Base-by-base conservation (phyloP, 345 rosid genomes). In the Acer negundo region DNA sequence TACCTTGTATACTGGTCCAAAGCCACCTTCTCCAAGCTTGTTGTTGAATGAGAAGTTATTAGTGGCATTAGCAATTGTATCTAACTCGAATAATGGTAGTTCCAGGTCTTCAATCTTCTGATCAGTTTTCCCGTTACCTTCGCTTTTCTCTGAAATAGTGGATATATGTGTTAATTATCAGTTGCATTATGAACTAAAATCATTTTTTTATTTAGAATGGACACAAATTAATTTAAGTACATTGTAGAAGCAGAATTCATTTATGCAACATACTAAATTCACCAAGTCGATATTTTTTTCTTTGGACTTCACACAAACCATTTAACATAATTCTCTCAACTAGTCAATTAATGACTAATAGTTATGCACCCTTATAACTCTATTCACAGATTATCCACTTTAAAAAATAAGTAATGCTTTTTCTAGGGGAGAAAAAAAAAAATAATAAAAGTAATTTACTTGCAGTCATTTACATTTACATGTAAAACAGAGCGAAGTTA, bases 21-120 rank as follows among this genome's bases (percentile, higher is more conserved):
- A 85, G 8, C 88, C 86, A 3, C 88, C 88, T 67, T 81, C 75
- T 20, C 88, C 86, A 2, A 83, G 75, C 74, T 78, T 85, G 49
- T 80, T 85, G 46, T 77, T 75, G 3, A 76, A 51, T 12, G 78
- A 73, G 62, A 85, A 85, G 78, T 75, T 66, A 62, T 76, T 12
- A 1, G 86, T 82, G 24, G 84, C 81, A 6, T 42, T 23, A 38
- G 79, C 71, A 49, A 83, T 75, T 26, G 73, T 81, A 24, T 22
- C 62, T 59, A 83, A 78, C 56, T 83, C 83, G 56, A 78, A 79
- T 61, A 78, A 20, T 9, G 82, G 84, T 20, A 82, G 81, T 35
- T 85, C 86, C 5, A 78, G n/a, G 67, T 85, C 84, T 46, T 81
- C 84, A 12, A 22, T 53, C 28, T 31, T 49, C 49, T 62, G 56